phyloP scores from a whole-genome alignment of 106 monocot genomes.

The Acorus gramineus region DNA sequence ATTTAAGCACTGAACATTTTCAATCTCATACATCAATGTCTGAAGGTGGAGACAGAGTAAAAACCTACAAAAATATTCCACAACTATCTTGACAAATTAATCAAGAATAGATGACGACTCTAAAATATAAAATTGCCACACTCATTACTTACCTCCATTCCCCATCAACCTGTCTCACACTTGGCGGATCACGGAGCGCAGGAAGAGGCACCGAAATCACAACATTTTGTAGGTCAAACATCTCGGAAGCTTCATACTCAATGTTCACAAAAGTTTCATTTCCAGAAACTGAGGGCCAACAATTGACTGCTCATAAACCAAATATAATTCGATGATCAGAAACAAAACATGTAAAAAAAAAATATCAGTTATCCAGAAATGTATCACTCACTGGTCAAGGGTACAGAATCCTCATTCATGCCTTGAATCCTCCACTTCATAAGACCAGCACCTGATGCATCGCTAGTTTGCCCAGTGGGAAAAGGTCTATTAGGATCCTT shows the following conservation, averaged over 20 bases:
- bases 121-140: too few species aligned
- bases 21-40: too few species aligned
- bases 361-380: not conserved
- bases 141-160: constrained; percentile 71
- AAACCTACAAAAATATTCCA: too few species aligned
- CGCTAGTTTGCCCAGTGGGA: constrained; percentile 69
- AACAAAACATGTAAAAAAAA: not conserved
- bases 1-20: too few species aligned
- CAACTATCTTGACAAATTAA: too few species aligned
- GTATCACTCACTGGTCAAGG: constrained; percentile 58
- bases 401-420: constrained; percentile 74
- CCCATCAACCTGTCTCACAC: constrained; percentile 87
- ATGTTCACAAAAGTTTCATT: constrained; percentile 97
- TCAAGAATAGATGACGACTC: too few species aligned
- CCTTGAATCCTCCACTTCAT: constrained; percentile 99
- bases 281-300: constrained; percentile 96
- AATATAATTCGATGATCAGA: not conserved
- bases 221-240: constrained; percentile 91
- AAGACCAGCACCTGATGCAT: constrained; percentile 42
- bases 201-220: constrained; percentile 85
- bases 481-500: constrained; percentile 95
- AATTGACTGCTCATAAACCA: constrained; percentile 49
- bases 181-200: constrained; percentile 72
- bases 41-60: too few species aligned
- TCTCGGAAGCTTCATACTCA: constrained; percentile 84